These are phyloP conservation scores for Microdochium nivale DNA, from an alignment of 2,329 filamentous ascomycete species.

Conservation along the genomic window DNA sequence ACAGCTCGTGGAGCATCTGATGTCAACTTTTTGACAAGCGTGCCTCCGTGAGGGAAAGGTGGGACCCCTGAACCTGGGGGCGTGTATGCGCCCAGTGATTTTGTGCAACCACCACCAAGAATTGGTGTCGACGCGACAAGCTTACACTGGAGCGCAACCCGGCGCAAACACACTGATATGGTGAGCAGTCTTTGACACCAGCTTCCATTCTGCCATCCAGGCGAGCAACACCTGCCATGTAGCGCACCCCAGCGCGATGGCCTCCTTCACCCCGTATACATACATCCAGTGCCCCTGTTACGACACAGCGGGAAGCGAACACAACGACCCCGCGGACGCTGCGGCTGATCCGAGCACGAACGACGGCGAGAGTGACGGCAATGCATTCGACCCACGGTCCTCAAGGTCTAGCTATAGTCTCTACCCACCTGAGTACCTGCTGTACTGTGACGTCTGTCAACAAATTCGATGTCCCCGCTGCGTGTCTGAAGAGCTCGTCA, in stretches of 20 bases:
- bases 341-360: constrained; percentile 15
- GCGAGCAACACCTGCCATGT: background rate
- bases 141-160: too few relatives aligned
- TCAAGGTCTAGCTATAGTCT: constrained; percentile 84
- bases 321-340: constrained; percentile 19
- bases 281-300: constrained; percentile 58
- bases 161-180: too few relatives aligned
- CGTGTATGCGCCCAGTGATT: too few relatives aligned
- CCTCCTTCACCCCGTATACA: constrained; percentile 49
- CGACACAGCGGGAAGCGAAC: constrained; percentile 9
- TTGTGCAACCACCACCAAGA: too few relatives aligned
- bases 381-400: constrained; percentile 77
- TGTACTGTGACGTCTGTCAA: constrained; percentile 97
- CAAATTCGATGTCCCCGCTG: constrained; percentile 92
- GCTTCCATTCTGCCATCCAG: background rate
- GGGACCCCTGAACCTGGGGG: too few relatives aligned
- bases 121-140: too few relatives aligned
- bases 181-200: background rate
- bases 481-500: constrained; percentile 85
- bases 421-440: constrained; percentile 84
- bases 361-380: constrained; percentile 58
- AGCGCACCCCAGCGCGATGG: constrained; percentile 25
- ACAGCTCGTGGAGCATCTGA: too few relatives aligned
- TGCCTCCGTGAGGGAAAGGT: too few relatives aligned
- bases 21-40: too few relatives aligned